Conservation (phyloP, 768 basidiomycete genomes). For the Phanerochaete sordida region DNA sequence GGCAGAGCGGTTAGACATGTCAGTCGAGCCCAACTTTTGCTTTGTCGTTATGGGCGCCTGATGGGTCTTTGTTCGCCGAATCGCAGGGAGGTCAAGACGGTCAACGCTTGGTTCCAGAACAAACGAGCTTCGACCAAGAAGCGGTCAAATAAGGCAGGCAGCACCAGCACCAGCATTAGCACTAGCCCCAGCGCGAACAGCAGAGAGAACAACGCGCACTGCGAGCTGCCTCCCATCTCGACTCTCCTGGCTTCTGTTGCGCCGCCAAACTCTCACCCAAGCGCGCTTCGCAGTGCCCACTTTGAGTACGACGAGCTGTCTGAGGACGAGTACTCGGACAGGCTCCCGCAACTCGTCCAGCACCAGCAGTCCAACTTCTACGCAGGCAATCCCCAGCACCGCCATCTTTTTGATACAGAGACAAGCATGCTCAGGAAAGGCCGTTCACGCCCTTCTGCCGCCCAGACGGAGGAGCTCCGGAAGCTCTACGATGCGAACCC, state of each 20-base stretch:
- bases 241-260: slow-evolving; percentile 38
- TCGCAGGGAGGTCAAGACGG: slow-evolving; percentile 76
- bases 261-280: slow-evolving; percentile 22
- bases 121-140: slow-evolving; percentile 84
- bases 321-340: slow-evolving; percentile 38
- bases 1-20: slow-evolving; percentile 76
- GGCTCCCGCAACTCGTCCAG: slow-evolving; percentile 17
- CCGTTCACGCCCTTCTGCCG: slow-evolving; percentile 59
- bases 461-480: slow-evolving; percentile 68
- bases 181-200: slow-evolving; percentile 11
- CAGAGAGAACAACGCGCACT: slow-evolving; percentile 27
- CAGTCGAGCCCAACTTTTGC: slow-evolving; percentile 31
- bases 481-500: slow-evolving; percentile 60
- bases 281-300: slow-evolving; percentile 16
- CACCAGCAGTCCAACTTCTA: slow-evolving; percentile 35
- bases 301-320: slow-evolving; percentile 41
- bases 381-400: slow-evolving; percentile 45
- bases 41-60: slow-evolving; percentile 13
- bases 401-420: slow-evolving; percentile 46
- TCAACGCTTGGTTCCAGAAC: slow-evolving; percentile 87
- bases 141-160: slow-evolving; percentile 37
- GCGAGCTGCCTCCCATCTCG: slow-evolving; percentile 35
- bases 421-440: slow-evolving; percentile 49
- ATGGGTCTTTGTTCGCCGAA: background rate
- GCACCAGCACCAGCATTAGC: slow-evolving; percentile 13